Conservation (phyloP, 2,329 filamentous ascomycete genomes). For the Penicillium sp. region DNA sequence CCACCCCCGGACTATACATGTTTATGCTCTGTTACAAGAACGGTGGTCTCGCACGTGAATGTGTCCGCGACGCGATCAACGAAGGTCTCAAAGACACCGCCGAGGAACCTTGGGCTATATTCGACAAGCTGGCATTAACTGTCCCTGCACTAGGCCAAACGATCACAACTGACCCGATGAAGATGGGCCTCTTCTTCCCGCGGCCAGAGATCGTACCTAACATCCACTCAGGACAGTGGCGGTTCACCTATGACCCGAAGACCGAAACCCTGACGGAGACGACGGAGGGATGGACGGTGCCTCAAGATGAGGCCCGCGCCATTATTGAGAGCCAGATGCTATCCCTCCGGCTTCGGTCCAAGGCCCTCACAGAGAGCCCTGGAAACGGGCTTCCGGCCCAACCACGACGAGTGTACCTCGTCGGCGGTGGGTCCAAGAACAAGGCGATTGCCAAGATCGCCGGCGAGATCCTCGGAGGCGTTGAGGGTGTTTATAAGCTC, state of each 20-base stretch:
- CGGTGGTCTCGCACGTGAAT: constrained; percentile 87
- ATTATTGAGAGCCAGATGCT: constrained; percentile 96
- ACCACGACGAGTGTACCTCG: constrained; percentile 86
- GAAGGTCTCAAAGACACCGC: constrained; percentile 44
- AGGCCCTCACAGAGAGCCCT: constrained; percentile 66
- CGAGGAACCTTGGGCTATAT: constrained; percentile 69
- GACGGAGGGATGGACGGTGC: constrained; percentile 54
- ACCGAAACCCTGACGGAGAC: constrained; percentile 56
- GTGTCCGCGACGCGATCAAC: constrained; percentile 79
- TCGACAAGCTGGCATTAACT: constrained; percentile 70
- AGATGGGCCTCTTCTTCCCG: constrained; percentile 91
- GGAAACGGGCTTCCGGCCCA: constrained; percentile 67
- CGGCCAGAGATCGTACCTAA: constrained; percentile 96
- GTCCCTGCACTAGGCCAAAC: constrained; percentile 68
- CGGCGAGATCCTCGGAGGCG: constrained; percentile 83
- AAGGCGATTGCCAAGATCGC: constrained; percentile 81
- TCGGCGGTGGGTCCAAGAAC: constrained; percentile 88
- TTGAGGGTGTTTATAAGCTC: constrained; percentile 87
- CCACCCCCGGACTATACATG: constrained; percentile 89
- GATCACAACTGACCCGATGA: constrained; percentile 60
- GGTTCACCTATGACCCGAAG: constrained; percentile 62
- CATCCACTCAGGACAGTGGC: constrained; percentile 80
- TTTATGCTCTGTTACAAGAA: constrained; percentile 99
- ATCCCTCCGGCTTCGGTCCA: constrained; percentile 81
- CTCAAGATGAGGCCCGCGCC: constrained; percentile 71